These are phyloP conservation scores for Saraca asoca DNA, from an alignment of 331 rosid genomes.

Conservation along the genomic window DNA sequence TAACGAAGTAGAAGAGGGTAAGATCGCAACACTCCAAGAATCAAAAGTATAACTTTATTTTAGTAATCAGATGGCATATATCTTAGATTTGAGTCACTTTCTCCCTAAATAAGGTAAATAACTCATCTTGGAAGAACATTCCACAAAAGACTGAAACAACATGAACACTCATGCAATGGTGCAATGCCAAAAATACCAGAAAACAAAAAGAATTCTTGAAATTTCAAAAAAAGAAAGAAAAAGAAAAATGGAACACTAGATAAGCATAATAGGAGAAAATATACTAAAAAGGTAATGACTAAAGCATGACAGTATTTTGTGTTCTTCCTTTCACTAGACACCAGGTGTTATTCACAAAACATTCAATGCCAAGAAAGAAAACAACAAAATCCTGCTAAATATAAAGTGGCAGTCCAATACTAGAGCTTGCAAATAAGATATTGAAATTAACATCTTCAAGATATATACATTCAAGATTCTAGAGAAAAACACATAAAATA, in stretches of 20 bases:
- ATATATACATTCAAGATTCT: neutral
- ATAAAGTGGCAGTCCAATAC: neutral
- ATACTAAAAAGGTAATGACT: too few species aligned
- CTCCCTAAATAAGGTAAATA: neutral
- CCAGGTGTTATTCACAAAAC: neutral
- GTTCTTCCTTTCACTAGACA: neutral
- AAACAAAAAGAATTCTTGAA: too few species aligned
- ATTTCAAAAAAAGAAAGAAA: too few species aligned
- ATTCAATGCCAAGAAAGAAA: neutral
- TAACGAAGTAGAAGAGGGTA: too few species aligned
- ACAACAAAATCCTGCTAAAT: neutral
- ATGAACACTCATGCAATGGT: neutral
- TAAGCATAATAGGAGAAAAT: neutral
- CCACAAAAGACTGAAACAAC: neutral
- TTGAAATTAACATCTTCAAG: slow-evolving; percentile 1
- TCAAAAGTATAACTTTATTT: too few species aligned
- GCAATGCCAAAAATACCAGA: neutral
- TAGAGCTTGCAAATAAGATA: slow-evolving; percentile 1
- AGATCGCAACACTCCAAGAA: too few species aligned
- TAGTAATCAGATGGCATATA: neutral
- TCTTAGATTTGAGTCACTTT: neutral
- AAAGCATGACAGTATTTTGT: too few species aligned
- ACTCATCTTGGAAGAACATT: neutral
- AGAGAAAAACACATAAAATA: neutral
- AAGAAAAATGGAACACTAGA: neutral